Evolutionary conservation across 768 basidiomycete species (phyloP).

Genomic region (Termitomyces sp.): DNA sequence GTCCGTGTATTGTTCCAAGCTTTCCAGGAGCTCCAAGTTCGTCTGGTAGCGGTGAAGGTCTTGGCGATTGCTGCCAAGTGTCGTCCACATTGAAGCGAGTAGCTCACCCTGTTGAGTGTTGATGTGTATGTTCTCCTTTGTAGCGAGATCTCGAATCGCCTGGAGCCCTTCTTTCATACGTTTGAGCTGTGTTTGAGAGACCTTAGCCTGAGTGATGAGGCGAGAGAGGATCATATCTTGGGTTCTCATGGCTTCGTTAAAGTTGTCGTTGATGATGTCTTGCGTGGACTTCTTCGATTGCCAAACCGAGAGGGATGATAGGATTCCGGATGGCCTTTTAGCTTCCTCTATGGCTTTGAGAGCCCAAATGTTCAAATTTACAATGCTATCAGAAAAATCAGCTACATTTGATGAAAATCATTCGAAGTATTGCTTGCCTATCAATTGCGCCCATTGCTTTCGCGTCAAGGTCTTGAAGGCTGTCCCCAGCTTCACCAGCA

Average conservation of each 20-base stretch:
- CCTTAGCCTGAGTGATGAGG: constrained; percentile 42
- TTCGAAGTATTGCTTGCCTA: constrained; percentile 28
- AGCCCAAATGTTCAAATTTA: constrained; percentile 48
- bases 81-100: constrained; percentile 50
- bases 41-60: constrained; percentile 28
- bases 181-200: constrained; percentile 36
- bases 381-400: constrained; percentile 28
- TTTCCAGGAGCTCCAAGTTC: constrained; percentile 34
- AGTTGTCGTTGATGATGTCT: constrained; percentile 21
- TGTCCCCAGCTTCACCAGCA: constrained; percentile 38
- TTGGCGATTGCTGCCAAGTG: constrained; percentile 41
- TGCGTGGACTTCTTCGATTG: constrained; percentile 2
- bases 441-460: constrained; percentile 50
- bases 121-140: constrained; percentile 36
- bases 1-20: constrained; percentile 38
- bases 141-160: constrained; percentile 36
- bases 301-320: constrained; percentile 4
- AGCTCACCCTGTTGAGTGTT: constrained; percentile 29
- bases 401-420: neutral
- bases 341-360: constrained; percentile 35
- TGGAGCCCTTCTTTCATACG: constrained; percentile 40
- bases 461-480: constrained; percentile 42
- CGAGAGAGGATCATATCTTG: constrained; percentile 34
- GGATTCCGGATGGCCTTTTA: neutral
- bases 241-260: constrained; percentile 39